Evolutionary conservation across 108 stramenopile species (phyloP).

Genomic region (Discostella pseudostelligera): DNA sequence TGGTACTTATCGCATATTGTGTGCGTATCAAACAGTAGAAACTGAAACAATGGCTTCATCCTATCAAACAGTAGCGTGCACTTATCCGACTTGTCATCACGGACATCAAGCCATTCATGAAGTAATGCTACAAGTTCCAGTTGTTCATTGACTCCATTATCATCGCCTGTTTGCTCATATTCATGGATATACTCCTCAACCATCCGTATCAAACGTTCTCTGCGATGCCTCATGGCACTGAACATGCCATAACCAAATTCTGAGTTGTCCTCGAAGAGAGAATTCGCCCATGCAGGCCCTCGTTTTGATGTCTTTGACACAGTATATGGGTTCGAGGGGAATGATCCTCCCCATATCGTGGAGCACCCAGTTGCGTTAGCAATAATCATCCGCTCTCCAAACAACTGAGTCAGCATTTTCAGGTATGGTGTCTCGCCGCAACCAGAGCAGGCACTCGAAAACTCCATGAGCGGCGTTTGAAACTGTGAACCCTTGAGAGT

Average conservation of each 20-base stretch:
- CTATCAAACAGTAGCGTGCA: conserved; percentile 56
- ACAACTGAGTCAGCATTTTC: conserved; percentile 63
- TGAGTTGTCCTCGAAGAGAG: conserved; percentile 66
- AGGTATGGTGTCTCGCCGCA: conserved; percentile 73
- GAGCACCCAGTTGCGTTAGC: conserved; percentile 66
- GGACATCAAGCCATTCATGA: conserved; percentile 55
- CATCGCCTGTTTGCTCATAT: conserved; percentile 26
- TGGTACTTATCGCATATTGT: conserved; percentile 1
- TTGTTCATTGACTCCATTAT: conserved; percentile 22
- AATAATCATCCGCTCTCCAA: conserved; percentile 69
- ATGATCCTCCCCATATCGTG: conserved; percentile 67
- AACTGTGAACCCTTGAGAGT: conserved; percentile 63
- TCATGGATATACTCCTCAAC: conserved; percentile 51
- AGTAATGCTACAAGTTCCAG: conserved; percentile 41
- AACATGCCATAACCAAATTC: conserved; percentile 68
- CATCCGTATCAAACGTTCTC: conserved; percentile 41
- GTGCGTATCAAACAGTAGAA: conserved; percentile 16
- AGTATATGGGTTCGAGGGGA: conserved; percentile 66
- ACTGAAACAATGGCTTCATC: conserved; percentile 60
- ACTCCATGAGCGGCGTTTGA: conserved; percentile 69
- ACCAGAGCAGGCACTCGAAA: conserved; percentile 59
- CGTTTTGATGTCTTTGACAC: conserved; percentile 58
- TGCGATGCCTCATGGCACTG: conserved; percentile 57
- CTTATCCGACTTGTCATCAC: conserved; percentile 59
- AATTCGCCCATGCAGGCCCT: conserved; percentile 70